Base-by-base conservation (phyloP, 2,329 filamentous ascomycete genomes). In the Exophiala sideris region DNA sequence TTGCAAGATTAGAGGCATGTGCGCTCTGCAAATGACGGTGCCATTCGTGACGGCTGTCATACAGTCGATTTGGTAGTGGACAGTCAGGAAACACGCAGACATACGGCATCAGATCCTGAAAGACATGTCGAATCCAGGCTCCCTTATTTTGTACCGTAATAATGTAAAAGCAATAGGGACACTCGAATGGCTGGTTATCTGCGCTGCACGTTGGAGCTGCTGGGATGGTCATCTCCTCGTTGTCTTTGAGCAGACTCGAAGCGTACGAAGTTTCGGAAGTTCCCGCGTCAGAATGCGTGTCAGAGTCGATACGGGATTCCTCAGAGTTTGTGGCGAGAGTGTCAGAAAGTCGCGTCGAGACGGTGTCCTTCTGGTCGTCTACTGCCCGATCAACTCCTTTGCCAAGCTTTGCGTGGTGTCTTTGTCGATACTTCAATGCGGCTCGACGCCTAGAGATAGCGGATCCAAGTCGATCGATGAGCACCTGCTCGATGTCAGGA, bases 341-440 rank as follows among this genome's bases (percentile, higher is more conserved):
- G 3, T 36, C 45, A 21, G 47, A 49, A 9, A 42, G 20, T 3
- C 20, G 35, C 18, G 47, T 41, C 16, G 47, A 49, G 16, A 29
- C 20, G 1, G n/a, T 14, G 24, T 40, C 46, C 14, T 48, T 35
- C 8, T 8, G 12, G 6, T 48, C 32, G 11, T 38, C 46, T 5
- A 38, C 38, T 16, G 62, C 46, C 7, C 40, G 12, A 10, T 65
- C 56, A 0, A 70, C 46, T 0, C 64, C 67, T 2, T 57, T 45
- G 0, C 58, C 57, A 0, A 72, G 44, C 34, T 70, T 74, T 1
- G 53, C 29, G 32, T 67, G 68, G 49, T 75, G 70, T 9, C 65
- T 56, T 51, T 70, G 63, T 5, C 70, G 63, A 24, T 73, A 74
- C 14, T 65, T 68, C 24, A 76, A 65, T 34, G 71, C 69, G 5